Evolutionary conservation across 768 basidiomycete species (phyloP), one percentile per base, ranked within the genome.

Genomic region (Scleroderma bovista): DNA sequence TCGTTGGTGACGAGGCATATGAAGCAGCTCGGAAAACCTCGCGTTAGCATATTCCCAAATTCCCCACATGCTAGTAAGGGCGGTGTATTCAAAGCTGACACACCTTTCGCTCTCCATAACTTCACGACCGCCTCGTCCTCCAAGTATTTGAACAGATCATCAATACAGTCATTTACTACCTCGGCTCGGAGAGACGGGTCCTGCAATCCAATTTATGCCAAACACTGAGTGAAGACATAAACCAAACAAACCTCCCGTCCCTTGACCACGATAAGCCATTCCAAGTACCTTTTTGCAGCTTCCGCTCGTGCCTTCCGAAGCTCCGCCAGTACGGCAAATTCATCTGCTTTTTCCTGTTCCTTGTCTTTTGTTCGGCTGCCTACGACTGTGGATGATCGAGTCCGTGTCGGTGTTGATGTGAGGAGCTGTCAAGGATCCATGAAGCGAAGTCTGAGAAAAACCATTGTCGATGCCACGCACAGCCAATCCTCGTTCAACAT

Each of bases 51-150:
- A 5, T 9, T 29, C 26, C 26, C n/a, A n/a, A n/a, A n/a, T n/a
- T n/a, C n/a, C 26, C 26, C 12, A 23, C 16, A 20, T 44, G 13
- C 16, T 11, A 3, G 38, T 49, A 38, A 46, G 46, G 6, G 42
- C n/a, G n/a, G n/a, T n/a, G n/a, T n/a, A n/a, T n/a, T n/a, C n/a
- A n/a, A n/a, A n/a, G n/a, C n/a, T 7, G 12, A 57, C 58, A 26
- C 42, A 82, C 86, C 76, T 73, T 88, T 88, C 4, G 85, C 84
- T 43, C 76, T 75, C 86, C 86, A 88, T 15, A 88, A 71, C 60
- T 76, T 84, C 10, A 72, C 72, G 19, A 78, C 71, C 5, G 65
- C 47, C n/a, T 83, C 78, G 37, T 83, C 70, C 41, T 71, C 53
- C 36, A 83, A 65, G 53, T 72, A 73, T 31, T 53, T 57, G 47